Conservation (phyloP, 148 eudicot species). For the Hydrangea macrophylla region DNA sequence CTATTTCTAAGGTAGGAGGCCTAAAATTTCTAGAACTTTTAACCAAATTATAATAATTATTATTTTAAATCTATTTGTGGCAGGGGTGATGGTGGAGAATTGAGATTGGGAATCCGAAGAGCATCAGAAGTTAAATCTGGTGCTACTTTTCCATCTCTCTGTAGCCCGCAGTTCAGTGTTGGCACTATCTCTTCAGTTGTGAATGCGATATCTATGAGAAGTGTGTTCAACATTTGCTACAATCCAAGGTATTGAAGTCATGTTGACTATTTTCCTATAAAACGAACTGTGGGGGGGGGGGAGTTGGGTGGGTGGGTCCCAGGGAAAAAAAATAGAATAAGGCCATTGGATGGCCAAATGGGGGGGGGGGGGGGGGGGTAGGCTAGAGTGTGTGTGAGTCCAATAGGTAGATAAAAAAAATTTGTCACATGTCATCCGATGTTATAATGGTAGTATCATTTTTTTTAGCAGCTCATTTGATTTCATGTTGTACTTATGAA, state of each 20-base stretch:
- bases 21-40: background rate
- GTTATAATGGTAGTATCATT: too few relatives aligned
- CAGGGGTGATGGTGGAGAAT: conserved; percentile 89
- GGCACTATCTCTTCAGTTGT: conserved; percentile 43
- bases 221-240: conserved; percentile 62
- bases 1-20: conserved; percentile 61
- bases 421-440: too few relatives aligned
- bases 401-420: too few relatives aligned
- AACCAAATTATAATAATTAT: background rate
- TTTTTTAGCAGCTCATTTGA: too few relatives aligned
- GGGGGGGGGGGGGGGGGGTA: too few relatives aligned
- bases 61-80: background rate
- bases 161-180: conserved; percentile 38
- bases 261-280: background rate
- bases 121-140: conserved; percentile 60
- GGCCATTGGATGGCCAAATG: too few relatives aligned
- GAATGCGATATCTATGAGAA: conserved; percentile 50
- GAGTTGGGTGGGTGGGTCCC: too few relatives aligned
- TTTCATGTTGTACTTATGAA: too few relatives aligned
- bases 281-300: too few relatives aligned
- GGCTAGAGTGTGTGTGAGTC: too few relatives aligned
- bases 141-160: conserved; percentile 32
- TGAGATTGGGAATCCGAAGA: conserved; percentile 82
- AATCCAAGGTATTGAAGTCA: conserved; percentile 70
- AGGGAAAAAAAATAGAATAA: too few relatives aligned